Base-by-base conservation (phyloP, 805 yeast genomes). In the Ogataea methylovora region DNA sequence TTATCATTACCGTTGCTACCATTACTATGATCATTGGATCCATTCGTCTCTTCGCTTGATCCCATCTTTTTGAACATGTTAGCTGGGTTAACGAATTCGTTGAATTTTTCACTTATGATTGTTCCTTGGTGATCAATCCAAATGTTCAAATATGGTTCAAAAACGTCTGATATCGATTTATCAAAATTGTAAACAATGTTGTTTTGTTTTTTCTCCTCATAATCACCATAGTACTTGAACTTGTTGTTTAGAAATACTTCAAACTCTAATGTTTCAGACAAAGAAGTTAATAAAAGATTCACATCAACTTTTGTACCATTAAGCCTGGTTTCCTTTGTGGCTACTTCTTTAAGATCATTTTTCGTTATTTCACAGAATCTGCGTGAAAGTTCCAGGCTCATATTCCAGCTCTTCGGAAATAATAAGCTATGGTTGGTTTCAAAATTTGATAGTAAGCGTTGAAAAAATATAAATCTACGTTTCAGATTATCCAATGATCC, bases 71-170 rank as follows among this genome's bases (percentile, higher is more conserved):
- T 56, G 40, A 32, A 76, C 38, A 80, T 56, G 40, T 75, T 73
- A 5, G 77, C 60, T 16, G 73, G 70, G 33, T 76, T 69, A 51
- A 77, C 60, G 49, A 79, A 86, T 34, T 78, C 83, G 26, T 73
- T 51, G 36, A 88, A 63, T 46, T 81, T 84, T 7, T 69, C 62
- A 27, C 71, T 69, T 44, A 90, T 65, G 22, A 67, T 53, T 8
- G 69, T 63, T 41, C 84, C 87, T 58, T 92, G 97, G 48, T 85
- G 83, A 14, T 76, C 76, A 9, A 92, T 79, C 97, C 97, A 92
- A 11, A 85, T 58, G 26, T 72, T 72, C 30, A 92, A 63, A 52
- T 82, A 85, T 1, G 97, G 96, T 53, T 85, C 94, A 52, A 92
- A 88, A 23, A 79, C 76, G 30, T 64, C 67, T 27, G 80, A 84